Evolutionary conservation across 2,329 filamentous ascomycete species (phyloP).

Genomic region (Diaporthe sp.): DNA sequence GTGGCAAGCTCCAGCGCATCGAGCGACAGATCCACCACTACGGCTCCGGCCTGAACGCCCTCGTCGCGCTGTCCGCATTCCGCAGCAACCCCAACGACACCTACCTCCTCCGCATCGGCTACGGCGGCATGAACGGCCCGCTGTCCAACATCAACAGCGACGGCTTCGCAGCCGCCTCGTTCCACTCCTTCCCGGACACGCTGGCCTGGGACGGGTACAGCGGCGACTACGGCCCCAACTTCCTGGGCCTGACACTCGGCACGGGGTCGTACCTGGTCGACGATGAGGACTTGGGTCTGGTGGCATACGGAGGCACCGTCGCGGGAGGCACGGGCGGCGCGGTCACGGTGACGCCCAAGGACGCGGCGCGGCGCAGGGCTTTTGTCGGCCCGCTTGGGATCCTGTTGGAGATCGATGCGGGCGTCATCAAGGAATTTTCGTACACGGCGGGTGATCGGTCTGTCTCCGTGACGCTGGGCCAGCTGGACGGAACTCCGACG

Average conservation of each 20-base stretch:
- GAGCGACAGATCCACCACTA: conserved; percentile 73
- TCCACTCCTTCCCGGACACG: conserved; percentile 70
- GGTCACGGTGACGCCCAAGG: conserved; percentile 57
- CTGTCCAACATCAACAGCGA: conserved; percentile 68
- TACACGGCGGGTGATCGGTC: conserved; percentile 49
- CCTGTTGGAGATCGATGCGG: conserved; percentile 58
- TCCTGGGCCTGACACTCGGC: conserved; percentile 65
- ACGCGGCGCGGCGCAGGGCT: conserved; percentile 62
- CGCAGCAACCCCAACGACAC: conserved; percentile 60
- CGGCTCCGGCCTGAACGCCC: conserved; percentile 69
- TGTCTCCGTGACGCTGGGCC: conserved; percentile 50
- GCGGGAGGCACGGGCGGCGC: conserved; percentile 40
- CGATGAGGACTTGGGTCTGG: conserved; percentile 59
- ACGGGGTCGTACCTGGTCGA: conserved; percentile 64
- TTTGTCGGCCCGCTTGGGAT: conserved; percentile 63
- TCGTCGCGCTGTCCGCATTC: conserved; percentile 67
- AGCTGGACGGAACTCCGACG: conserved; percentile 48
- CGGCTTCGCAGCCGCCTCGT: conserved; percentile 68
- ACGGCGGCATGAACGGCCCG: conserved; percentile 66
- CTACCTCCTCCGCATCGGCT: conserved; percentile 68
- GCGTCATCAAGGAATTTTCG: conserved; percentile 55
- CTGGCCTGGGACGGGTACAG: conserved; percentile 69
- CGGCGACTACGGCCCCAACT: conserved; percentile 70
- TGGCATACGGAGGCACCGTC: conserved; percentile 64
- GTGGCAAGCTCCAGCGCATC: conserved; percentile 57